Evolutionary conservation across 1,284 basidiomycete genomes (phyloP).

Genomic region (Exsudoporus floridanus): DNA sequence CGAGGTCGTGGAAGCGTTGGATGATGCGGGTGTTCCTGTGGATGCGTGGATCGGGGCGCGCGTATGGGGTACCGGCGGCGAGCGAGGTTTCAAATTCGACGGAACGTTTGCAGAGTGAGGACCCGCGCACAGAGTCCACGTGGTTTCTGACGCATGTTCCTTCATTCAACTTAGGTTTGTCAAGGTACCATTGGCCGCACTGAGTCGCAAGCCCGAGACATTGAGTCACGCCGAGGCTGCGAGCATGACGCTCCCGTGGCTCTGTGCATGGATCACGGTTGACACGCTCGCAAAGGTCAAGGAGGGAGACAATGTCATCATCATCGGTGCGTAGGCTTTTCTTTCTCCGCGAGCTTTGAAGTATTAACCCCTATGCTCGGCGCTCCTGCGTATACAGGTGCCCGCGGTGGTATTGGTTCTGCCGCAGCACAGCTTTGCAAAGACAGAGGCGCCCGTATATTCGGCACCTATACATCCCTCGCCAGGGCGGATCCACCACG

Average conservation of each 20-base stretch:
- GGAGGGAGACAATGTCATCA: slow-evolving; percentile 35
- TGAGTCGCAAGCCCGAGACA: slow-evolving; percentile 32
- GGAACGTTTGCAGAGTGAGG: slow-evolving; percentile 38
- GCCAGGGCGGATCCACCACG: slow-evolving; percentile 20
- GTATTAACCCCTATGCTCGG: background rate
- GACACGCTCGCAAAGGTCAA: slow-evolving; percentile 36
- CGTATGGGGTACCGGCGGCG: slow-evolving; percentile 37
- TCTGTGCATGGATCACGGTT: slow-evolving; percentile 40
- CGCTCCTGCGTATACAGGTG: slow-evolving; percentile 22
- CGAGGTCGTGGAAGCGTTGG: slow-evolving; percentile 33
- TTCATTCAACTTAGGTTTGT: slow-evolving; percentile 23
- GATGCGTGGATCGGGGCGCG: slow-evolving; percentile 29
- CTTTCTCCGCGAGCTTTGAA: background rate
- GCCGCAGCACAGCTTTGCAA: slow-evolving; percentile 36
- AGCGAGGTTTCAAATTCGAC: slow-evolving; percentile 35
- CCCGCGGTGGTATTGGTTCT: slow-evolving; percentile 37
- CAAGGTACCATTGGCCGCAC: slow-evolving; percentile 29
- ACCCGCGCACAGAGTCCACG: background rate
- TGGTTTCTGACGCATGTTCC: background rate
- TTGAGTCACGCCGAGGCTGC: slow-evolving; percentile 30
- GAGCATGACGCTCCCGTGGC: slow-evolving; percentile 37
- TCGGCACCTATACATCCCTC: slow-evolving; percentile 38
- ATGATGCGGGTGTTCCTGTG: slow-evolving; percentile 20
- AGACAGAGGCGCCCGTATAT: slow-evolving; percentile 34
- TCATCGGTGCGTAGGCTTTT: slow-evolving; percentile 23